Base-by-base conservation (phyloP, 2,329 filamentous ascomycete genomes). In the Xylariaceae sp. region DNA sequence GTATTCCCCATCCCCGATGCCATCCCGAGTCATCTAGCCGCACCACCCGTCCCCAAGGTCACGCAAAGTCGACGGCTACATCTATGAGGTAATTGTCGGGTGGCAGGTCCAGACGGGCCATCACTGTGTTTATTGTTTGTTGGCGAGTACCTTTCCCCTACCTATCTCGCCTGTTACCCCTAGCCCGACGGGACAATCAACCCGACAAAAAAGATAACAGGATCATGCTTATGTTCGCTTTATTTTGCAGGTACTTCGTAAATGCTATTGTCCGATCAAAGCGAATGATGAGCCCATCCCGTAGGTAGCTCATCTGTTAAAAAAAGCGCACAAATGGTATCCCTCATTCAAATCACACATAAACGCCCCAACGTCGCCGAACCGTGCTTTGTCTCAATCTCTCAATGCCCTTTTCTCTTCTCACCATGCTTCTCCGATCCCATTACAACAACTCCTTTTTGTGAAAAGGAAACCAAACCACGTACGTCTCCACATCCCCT, bases 1-100 rank as follows among this genome's bases (percentile, higher is more conserved):
- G 81, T 83, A 51, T 85, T 83, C 70, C 88, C 88, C 69, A 92
- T 95, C 64, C 91, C 90, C 42, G 89, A 92, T 37, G 83, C 79
- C 55, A 81, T 95, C 51, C 68, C 78, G 8, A 82, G 80, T 65
- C 73, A 76, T 57, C 75, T 86, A 54, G 89, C 87, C 1, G 90
- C 89, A 1, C 89, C 88, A 44, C 42, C 42, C 42, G 42, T n/a
- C 42, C n/a, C 42, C 42, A 13, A 44, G n/a, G 42, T 13, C n/a
- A 44, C 11, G n/a, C 42, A 13, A 44, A 44, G 42, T 44, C 42
- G 42, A 44, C 42, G 11, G 42, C 42, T 10, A 44, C n/a, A 13
- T 44, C 1, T 44, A 13, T n/a, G 42, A 18, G 11, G n/a, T 44
- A 9, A 13, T 44, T 44, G 42, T 44, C 42, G 42, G 42, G 42